These are phyloP conservation scores for Xylaria grammica DNA, from an alignment of 495 filamentous ascomycete genomes.

Conservation along the genomic window DNA sequence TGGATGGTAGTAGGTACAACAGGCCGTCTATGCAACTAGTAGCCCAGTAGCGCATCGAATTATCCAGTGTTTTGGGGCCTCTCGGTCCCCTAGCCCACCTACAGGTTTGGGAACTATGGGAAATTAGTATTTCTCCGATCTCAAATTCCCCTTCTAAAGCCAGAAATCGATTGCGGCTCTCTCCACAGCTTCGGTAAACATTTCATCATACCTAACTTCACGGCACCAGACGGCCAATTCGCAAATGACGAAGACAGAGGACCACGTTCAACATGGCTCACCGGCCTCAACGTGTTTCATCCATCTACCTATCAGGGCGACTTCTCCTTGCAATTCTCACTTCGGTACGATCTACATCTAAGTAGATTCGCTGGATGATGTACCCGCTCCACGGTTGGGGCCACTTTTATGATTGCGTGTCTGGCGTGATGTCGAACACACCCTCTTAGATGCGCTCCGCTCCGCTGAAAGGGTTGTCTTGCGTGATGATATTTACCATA, in stretches of 20 bases:
- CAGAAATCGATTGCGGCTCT: conserved; percentile 43
- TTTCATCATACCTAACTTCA: conserved; percentile 33
- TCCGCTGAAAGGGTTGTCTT: neutral
- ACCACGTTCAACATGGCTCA: neutral
- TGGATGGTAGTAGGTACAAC: neutral
- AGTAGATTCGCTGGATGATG: neutral
- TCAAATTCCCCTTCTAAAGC: conserved; percentile 33
- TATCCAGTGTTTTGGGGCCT: conserved; percentile 10
- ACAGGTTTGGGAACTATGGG: conserved; percentile 22
- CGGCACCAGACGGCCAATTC: conserved; percentile 32
- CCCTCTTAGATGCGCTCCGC: neutral
- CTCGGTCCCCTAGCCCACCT: conserved; percentile 12
- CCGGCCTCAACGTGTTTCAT: neutral
- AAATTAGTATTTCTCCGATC: conserved; percentile 40
- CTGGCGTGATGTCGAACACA: neutral
- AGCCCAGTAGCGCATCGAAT: conserved; percentile 18
- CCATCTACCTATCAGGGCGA: neutral
- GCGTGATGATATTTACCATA: neutral
- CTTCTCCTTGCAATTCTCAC: neutral
- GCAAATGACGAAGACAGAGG: neutral
- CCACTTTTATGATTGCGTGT: too few relatives aligned
- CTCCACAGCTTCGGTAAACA: conserved; percentile 34
- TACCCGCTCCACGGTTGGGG: too few relatives aligned
- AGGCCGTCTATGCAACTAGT: conserved; percentile 8
- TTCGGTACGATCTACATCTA: neutral